Percentiles rank a stretch among this genome's conserved stretches.
Evolutionary conservation across 768 basidiomycete species (phyloP).

Genomic region (Favolaschia claudopus): DNA sequence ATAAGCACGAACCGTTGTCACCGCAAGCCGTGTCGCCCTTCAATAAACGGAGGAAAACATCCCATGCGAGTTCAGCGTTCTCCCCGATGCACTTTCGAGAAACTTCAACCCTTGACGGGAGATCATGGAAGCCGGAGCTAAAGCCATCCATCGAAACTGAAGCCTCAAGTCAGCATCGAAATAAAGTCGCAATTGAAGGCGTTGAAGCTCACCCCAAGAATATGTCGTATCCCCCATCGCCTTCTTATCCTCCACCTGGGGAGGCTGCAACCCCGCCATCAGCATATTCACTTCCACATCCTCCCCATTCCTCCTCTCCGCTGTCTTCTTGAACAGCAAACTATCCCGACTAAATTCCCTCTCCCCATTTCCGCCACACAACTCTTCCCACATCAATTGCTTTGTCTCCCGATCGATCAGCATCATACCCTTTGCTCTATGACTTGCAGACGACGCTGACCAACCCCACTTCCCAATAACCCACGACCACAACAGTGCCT

Average conservation of each 20-base stretch:
- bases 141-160: constrained; percentile 20
- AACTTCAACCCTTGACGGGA: background rate
- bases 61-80: constrained; percentile 8
- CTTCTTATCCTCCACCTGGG: background rate
- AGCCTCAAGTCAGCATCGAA: background rate
- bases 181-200: background rate
- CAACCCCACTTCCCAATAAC: constrained; percentile 40
- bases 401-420: constrained; percentile 6
- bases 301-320: constrained; percentile 5
- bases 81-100: constrained; percentile 4
- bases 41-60: constrained; percentile 13
- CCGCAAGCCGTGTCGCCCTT: constrained; percentile 2
- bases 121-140: constrained; percentile 1
- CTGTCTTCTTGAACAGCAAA: constrained; percentile 13
- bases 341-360: background rate
- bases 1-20: constrained; percentile 7
- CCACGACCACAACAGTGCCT: constrained; percentile 48
- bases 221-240: constrained; percentile 7
- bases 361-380: constrained; percentile 32
- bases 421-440: too few species aligned
- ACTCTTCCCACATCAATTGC: constrained; percentile 39
- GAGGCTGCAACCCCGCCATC: constrained; percentile 17
- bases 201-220: constrained; percentile 7
- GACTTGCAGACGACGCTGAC: too few species aligned
- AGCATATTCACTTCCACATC: constrained; percentile 24